Percentiles rank a stretch among this genome's conserved stretches.
These are phyloP conservation scores for Amphicarpaea edgeworthii DNA, from an alignment of 306 rosid genomes.

Conservation along the genomic window DNA sequence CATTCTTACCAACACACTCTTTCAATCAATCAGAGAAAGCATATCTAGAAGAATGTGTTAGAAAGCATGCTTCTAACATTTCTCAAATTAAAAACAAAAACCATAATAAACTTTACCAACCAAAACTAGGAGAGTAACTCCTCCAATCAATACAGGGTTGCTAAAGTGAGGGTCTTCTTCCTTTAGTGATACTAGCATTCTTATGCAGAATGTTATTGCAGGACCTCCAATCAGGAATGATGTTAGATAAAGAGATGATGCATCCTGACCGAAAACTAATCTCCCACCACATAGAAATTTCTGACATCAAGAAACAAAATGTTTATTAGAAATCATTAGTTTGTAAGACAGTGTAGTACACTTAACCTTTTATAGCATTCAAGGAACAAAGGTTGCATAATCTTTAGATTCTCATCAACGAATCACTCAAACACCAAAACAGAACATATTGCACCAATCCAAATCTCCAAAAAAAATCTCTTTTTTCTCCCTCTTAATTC, in stretches of 20 bases:
- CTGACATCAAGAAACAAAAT: slow-evolving; percentile 55
- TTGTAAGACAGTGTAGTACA: slow-evolving; percentile 1
- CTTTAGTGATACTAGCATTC: slow-evolving; percentile 59
- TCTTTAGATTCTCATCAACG: background rate
- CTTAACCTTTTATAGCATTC: background rate
- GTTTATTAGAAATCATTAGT: slow-evolving; percentile 23
- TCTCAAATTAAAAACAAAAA: too few species aligned
- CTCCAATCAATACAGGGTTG: slow-evolving; percentile 66
- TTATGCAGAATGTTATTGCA: slow-evolving; percentile 77
- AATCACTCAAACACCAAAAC: slow-evolving; percentile 21
- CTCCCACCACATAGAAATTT: slow-evolving; percentile 92
- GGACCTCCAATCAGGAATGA: slow-evolving; percentile 84
- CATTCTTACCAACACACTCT: too few species aligned
- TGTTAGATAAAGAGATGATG: slow-evolving; percentile 71
- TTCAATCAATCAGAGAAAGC: too few species aligned
- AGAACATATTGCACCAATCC: background rate
- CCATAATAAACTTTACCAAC: slow-evolving; percentile 78
- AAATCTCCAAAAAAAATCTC: background rate
- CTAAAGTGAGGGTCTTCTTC: slow-evolving; percentile 49
- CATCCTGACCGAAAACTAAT: slow-evolving; percentile 83
- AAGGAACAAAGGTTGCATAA: background rate
- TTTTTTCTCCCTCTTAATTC: background rate
- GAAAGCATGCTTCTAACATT: too few species aligned
- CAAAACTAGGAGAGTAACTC: slow-evolving; percentile 76
- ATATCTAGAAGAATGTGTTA: too few species aligned